These are phyloP conservation scores for Geotrichum phurueaensis DNA, from an alignment of 1,139 yeast genomes.

Conservation along the genomic window DNA sequence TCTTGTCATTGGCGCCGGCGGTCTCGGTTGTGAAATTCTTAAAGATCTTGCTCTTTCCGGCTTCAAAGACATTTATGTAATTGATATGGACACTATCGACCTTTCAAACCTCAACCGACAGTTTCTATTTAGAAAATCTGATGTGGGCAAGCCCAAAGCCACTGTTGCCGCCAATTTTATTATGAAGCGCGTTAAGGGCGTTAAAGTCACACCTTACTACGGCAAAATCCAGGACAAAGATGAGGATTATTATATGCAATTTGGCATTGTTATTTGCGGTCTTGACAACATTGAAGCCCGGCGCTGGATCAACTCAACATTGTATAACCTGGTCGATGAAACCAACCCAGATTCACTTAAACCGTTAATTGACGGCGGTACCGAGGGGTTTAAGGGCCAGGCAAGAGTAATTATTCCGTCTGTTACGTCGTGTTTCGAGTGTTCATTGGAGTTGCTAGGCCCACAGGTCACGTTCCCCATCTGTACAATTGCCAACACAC, in stretches of 20 bases:
- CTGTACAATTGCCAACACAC: constrained; percentile 92
- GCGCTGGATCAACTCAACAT: constrained; percentile 79
- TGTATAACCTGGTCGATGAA: constrained; percentile 55
- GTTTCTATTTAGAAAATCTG: constrained; percentile 65
- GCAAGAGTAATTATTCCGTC: constrained; percentile 83
- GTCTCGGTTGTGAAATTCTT: constrained; percentile 88
- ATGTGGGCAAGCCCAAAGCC: constrained; percentile 80
- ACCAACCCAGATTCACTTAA: constrained; percentile 50
- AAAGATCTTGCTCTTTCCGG: constrained; percentile 79
- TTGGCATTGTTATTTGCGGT: constrained; percentile 77
- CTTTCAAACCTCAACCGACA: constrained; percentile 86
- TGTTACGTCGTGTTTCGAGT: constrained; percentile 84
- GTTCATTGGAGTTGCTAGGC: constrained; percentile 73
- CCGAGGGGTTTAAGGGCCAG: constrained; percentile 93
- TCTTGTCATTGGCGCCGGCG: constrained; percentile 80
- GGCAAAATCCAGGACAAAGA: constrained; percentile 70
- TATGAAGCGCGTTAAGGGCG: constrained; percentile 42
- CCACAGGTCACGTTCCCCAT: constrained; percentile 74
- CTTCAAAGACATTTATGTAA: constrained; percentile 66
- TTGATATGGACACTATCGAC: constrained; percentile 95
- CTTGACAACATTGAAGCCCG: constrained; percentile 87
- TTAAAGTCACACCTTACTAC: constrained; percentile 52
- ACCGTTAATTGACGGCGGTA: constrained; percentile 91
- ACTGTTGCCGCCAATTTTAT: constrained; percentile 67
- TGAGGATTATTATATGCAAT: constrained; percentile 58